Evolutionary conservation across 2,329 filamentous ascomycete species (phyloP), one percentile per base, ranked within the genome.

Genomic region (Fusarium fujikuroi): DNA sequence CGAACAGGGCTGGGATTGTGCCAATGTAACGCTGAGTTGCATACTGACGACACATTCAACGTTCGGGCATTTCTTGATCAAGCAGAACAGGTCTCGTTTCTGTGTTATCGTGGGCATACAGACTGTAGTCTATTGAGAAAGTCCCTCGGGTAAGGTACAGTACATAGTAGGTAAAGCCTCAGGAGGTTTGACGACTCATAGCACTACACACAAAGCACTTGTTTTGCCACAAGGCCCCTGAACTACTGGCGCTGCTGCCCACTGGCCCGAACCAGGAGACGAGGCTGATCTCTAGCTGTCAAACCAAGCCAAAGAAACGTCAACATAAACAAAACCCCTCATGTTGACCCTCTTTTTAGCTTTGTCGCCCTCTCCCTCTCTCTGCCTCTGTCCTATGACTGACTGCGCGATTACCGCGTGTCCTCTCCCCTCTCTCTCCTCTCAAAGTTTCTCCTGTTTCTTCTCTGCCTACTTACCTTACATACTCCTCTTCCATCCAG

Each of bases 401-500:
- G 23, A 10, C 69, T 74, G 54, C 66, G 70, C 70, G 71, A 73
- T 74, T 65, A 72, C 71, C 71, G 71, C 71, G 60, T 37, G 54
- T 57, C n/a, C 30, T 66, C 59, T 50, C 53, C 30, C n/a, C 46
- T 15, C 43, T 60, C 43, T 59, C 58, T 43, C 47, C 54, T 52
- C 57, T 40, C 58, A 56, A 71, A 63, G 23, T 66, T 66, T 60
- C 36, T 37, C 25, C 52, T 34, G 44, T 52, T 46, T 53, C 34
- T 39, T 37, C 50, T 52, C 34, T 47, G 23, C 43, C 43, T 15
- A 7, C 18, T 21, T 10, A 47, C n/a, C 6, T 23, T 23, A 42
- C 43, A 28, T 39, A 9, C 44, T 67, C 62, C 64, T 67, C 65
- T 68, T 68, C 46, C 63, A 68, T 68, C 65, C 66, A 59, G 66